These are phyloP conservation scores for Aegilops speltoides DNA, from an alignment of 176 grass and related monocot species.

Conservation along the genomic window DNA sequence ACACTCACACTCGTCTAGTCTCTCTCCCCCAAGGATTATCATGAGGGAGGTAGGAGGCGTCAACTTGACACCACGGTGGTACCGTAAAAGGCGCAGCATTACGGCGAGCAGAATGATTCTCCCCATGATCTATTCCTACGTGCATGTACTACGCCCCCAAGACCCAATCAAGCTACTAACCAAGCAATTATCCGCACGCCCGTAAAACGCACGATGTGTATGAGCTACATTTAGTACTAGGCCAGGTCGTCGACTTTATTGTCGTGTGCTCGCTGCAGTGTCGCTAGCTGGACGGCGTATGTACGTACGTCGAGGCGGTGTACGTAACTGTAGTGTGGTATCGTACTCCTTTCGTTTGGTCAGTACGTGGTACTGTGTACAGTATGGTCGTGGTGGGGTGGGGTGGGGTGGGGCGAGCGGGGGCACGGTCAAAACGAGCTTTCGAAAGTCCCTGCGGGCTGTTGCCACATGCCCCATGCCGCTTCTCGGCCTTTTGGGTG, in stretches of 20 bases:
- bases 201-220: neutral
- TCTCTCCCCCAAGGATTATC: neutral
- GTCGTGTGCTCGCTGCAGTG: neutral
- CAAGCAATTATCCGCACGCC: no score
- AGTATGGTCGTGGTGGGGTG: neutral
- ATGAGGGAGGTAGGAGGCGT: neutral
- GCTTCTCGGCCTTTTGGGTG: conserved; percentile 9
- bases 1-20: neutral
- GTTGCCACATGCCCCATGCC: conserved; percentile 33
- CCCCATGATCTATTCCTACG: no score
- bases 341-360: neutral
- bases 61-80: neutral
- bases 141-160: no score
- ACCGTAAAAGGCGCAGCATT: neutral
- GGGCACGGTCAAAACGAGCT: conserved; percentile 33
- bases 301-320: neutral
- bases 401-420: neutral
- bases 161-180: no score
- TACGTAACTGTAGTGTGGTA: neutral
- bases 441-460: conserved; percentile 27
- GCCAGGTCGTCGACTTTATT: neutral
- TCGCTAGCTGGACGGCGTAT: neutral
- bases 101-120: neutral
- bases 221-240: neutral
- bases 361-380: neutral